phyloP scores from a whole-genome alignment of 2,329 filamentous ascomycete genomes.

The Cladosporium sp. region DNA sequence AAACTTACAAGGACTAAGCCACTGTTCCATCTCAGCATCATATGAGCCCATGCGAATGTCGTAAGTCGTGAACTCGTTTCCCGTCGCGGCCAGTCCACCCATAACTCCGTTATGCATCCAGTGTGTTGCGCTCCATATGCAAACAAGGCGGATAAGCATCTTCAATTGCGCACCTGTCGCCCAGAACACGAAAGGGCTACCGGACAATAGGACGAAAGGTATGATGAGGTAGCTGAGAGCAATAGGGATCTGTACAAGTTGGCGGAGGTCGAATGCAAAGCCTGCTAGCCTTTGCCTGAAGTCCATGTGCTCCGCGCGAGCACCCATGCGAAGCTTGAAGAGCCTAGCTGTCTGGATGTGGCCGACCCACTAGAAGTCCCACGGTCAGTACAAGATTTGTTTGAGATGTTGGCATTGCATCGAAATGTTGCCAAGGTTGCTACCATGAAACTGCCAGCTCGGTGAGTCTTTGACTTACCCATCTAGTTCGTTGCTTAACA shows the following conservation, averaged over 20 bases:
- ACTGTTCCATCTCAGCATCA: slow-evolving; percentile 50
- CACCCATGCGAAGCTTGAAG: slow-evolving; percentile 23
- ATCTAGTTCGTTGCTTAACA: slow-evolving; percentile 60
- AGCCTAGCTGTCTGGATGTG: slow-evolving; percentile 23
- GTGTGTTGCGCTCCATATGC: slow-evolving; percentile 22
- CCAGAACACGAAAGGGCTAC: slow-evolving; percentile 60
- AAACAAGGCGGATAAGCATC: slow-evolving; percentile 22
- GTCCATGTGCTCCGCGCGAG: slow-evolving; percentile 19
- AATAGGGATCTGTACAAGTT: slow-evolving; percentile 46
- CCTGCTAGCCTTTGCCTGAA: slow-evolving; percentile 52
- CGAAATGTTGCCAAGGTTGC: not conserved
- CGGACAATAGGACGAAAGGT: slow-evolving; percentile 60
- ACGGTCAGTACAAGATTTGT: not conserved
- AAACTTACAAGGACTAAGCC: slow-evolving; percentile 22
- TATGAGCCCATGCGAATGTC: slow-evolving; percentile 67
- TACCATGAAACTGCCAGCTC: not conserved
- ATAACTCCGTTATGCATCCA: slow-evolving; percentile 24
- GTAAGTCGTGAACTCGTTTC: slow-evolving; percentile 44
- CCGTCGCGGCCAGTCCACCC: slow-evolving; percentile 18
- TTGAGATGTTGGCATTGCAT: not conserved
- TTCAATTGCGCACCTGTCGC: slow-evolving; percentile 40
- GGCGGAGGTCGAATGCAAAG: slow-evolving; percentile 60
- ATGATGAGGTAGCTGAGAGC: slow-evolving; percentile 61
- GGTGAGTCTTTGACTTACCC: slow-evolving; percentile 35
- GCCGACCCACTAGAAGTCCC: slow-evolving; percentile 10